Evolutionary conservation across 2,329 filamentous ascomycete species (phyloP), one percentile per base, ranked within the genome.

Genomic region (Thielaviopsis euricoi): DNA sequence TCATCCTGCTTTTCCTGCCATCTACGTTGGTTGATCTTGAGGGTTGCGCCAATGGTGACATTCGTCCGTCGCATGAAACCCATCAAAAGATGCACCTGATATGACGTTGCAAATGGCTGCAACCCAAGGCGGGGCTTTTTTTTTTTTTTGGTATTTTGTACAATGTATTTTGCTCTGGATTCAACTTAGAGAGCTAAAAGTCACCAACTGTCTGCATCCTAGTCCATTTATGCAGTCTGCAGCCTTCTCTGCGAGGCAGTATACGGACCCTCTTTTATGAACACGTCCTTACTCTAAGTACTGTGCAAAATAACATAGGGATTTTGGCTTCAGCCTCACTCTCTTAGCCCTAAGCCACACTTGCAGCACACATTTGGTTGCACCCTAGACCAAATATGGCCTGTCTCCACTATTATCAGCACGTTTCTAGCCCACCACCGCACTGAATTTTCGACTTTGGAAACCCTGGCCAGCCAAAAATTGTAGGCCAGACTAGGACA

Each of bases 341-440:
- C 5, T 25, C 21, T 21, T 43, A 60, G 58, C 55, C 58, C 55
- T 58, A 60, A 60, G 56, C 52, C 55, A 55, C 33, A 60, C 37
- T 55, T 59, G 56, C 19, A 37, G 23, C 50, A 53, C 56, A 58
- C 56, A 55, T 58, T 54, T 52, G 40, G 40, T 15, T 13, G 25
- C 33, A 53, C 33, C 29, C 26, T 52, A 15, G 29, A 22, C 57
- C 43, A 15, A 52, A 55, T 55, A 37, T 3, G 33, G 52, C 6
- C 46, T 55, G 54, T 52, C 26, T 23, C 52, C 52, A 55, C 52
- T 55, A 19, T 29, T 25, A 55, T 37, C 29, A 51, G 25, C 25
- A 49, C 29, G 21, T 52, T 19, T 51, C 23, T 19, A 53, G 37
- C 57, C 57, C 57, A 54, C 51, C 21, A 53, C 57, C 57, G 52